Evolutionary conservation across 106 monocot genomes (phyloP), one percentile per base, ranked within the genome.

Genomic region (Platanthera zijinensis): DNA sequence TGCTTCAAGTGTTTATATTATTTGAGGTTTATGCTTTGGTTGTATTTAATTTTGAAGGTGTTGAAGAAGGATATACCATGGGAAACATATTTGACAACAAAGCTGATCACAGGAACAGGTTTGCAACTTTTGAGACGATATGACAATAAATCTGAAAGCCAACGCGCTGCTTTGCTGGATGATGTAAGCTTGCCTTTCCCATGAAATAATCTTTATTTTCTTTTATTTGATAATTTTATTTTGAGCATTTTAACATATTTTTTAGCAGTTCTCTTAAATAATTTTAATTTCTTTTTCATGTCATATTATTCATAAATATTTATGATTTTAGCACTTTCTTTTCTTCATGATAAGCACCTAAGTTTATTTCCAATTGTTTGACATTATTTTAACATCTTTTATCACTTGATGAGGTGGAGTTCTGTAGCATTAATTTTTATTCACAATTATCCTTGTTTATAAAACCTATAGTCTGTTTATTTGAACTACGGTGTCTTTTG

Each of bases 21-120:
- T 71, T 49, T 49, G 4, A 5, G 6, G 7, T 10, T 69, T 45
- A 5, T 39, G n/a, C 9, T 50, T 72, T 50, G 49, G 51, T 10
- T 72, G 21, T 21, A 14, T 47, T 70, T 72, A 19, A 50, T 72
- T 51, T 14, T 51, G 9, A 19, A 97, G 97, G 91, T 97, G 82
- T 87, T 97, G 48, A 86, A 84, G 76, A 85, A 84, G 77, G 97
- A 94, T 74, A 97, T 94, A 78, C 97, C 97, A 86, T 97, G 97
- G 97, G 97, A 97, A 75, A 83, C 87, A 48, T 97, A 97, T 80
- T 86, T 94, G 94, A 80, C 89, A 76, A 82, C 89, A 12, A 97
- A 97, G 89, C 86, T 97, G 48, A 89, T 94, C 52, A 84, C 84
- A 30, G 91, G 87, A 83, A 91, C 89, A 72, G 75, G 83, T 63